phyloP scores from a whole-genome alignment of 2,329 filamentous ascomycete species.

The Teratosphaeria pseudoeucalypti region DNA sequence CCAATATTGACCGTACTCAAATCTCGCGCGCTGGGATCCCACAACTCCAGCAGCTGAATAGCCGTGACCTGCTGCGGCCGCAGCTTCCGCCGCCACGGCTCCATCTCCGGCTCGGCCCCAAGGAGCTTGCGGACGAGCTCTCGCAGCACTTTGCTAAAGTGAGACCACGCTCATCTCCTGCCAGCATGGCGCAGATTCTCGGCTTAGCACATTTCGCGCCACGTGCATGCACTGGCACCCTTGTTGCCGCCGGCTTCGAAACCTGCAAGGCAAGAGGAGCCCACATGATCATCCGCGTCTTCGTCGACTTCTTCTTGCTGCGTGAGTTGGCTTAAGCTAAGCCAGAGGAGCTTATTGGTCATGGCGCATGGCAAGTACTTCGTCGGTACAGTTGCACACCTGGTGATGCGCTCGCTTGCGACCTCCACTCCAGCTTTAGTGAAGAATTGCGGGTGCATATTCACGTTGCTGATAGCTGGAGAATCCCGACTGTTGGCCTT shows the following conservation, averaged over 20 bases:
- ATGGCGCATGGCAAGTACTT: not conserved
- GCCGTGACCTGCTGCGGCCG: not conserved
- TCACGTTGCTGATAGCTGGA: not conserved
- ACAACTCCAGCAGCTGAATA: not conserved
- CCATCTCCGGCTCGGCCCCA: not conserved
- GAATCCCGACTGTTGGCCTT: not conserved
- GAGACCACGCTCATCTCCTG: not conserved
- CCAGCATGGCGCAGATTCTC: not conserved
- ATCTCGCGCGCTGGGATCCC: not conserved
- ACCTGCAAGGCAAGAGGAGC: not conserved
- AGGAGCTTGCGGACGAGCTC: not conserved
- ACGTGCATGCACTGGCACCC: not conserved
- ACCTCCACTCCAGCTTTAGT: not conserved
- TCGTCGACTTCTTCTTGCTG: not conserved
- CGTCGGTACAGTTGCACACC: not conserved
- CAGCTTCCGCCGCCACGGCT: not conserved
- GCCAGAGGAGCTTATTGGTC: not conserved
- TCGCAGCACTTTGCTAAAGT: not conserved
- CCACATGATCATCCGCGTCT: not conserved
- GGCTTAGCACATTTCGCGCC: not conserved
- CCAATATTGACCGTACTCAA: not conserved
- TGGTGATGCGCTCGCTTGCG: not conserved
- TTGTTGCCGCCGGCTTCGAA: not conserved
- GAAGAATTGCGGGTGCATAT: not conserved
- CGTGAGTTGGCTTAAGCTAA: not conserved